These are phyloP conservation scores for Chlorella sp. DNA, from an alignment of 139 green algal genomes.

Conservation along the genomic window DNA sequence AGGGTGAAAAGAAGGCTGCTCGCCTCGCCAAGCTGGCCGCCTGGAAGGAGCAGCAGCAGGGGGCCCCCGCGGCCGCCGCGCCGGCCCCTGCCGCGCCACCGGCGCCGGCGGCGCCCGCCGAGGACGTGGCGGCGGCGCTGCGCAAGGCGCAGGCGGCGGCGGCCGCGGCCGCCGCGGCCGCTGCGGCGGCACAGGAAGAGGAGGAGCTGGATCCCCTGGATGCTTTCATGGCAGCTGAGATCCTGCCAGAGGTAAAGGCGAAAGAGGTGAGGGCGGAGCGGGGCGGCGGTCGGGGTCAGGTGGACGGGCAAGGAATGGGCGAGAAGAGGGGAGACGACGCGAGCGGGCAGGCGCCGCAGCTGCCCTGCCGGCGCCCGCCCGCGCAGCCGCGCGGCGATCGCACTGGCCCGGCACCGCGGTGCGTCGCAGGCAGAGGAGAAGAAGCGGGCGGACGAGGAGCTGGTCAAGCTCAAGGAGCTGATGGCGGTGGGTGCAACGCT, in stretches of 20 bases:
- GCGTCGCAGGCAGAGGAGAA: no score
- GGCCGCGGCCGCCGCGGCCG: not conserved
- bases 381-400: no score
- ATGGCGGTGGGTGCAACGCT: slow-evolving; percentile 13
- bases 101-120: not conserved
- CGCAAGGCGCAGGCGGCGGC: slow-evolving; percentile 2
- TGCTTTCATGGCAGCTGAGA: slow-evolving; percentile 82
- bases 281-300: no score
- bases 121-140: not conserved
- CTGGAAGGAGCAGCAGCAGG: slow-evolving; percentile 47
- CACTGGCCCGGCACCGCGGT: no score
- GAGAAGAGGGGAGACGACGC: no score
- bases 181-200: slow-evolving; percentile 13
- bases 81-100: not conserved
- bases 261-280: no score
- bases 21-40: slow-evolving; percentile 48
- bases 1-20: slow-evolving; percentile 38
- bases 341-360: no score
- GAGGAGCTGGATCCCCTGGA: slow-evolving; percentile 84
- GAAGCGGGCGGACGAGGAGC: slow-evolving; percentile 49
- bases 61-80: not conserved
- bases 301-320: no score
- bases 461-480: slow-evolving; percentile 27
- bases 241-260: slow-evolving; percentile 70
- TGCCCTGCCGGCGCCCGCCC: no score